phyloP scores from a whole-genome alignment of 495 filamentous ascomycete species.

The Lineolata rhizophorae region DNA sequence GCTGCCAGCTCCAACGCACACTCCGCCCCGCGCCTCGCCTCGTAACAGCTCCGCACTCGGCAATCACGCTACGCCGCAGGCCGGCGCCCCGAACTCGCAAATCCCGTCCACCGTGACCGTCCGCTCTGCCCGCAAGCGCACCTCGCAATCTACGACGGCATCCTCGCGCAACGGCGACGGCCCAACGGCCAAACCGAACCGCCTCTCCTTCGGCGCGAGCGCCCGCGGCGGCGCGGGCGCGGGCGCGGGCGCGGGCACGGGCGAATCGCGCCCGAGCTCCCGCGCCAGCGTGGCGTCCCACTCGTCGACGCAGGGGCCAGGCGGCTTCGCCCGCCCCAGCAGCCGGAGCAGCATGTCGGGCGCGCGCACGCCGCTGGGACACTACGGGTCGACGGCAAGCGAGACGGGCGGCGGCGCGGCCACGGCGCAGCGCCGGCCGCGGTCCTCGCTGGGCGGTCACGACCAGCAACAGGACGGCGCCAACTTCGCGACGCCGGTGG shows the following conservation, averaged over 20 bases:
- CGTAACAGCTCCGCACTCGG: slow-evolving; percentile 31
- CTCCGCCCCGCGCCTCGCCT: slow-evolving; percentile 65
- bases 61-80: slow-evolving; percentile 13
- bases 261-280: slow-evolving; percentile 33
- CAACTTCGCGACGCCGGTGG: slow-evolving; percentile 7
- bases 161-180: slow-evolving; percentile 7
- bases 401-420: neutral
- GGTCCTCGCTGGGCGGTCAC: no score
- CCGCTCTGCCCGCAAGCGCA: slow-evolving; percentile 45
- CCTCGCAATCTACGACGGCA: slow-evolving; percentile 35
- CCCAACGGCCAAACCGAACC: no score
- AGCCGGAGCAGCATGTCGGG: slow-evolving; percentile 48
- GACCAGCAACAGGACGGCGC: slow-evolving; percentile 7
- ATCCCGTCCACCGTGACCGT: slow-evolving; percentile 61
- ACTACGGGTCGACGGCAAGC: slow-evolving; percentile 17
- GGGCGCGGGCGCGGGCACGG: slow-evolving; percentile 18
- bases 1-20: slow-evolving; percentile 56
- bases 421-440: neutral
- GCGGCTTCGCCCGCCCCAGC: slow-evolving; percentile 27
- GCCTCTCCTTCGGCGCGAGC: slow-evolving; percentile 8
- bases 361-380: slow-evolving; percentile 38
- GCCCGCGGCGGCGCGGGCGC: slow-evolving; percentile 20
- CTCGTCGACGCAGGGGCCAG: no score
- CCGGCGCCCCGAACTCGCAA: neutral
- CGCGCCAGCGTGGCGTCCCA: slow-evolving; percentile 33